phyloP scores from a whole-genome alignment of 164 flowering plant genomes.

The Malania oleifera region DNA sequence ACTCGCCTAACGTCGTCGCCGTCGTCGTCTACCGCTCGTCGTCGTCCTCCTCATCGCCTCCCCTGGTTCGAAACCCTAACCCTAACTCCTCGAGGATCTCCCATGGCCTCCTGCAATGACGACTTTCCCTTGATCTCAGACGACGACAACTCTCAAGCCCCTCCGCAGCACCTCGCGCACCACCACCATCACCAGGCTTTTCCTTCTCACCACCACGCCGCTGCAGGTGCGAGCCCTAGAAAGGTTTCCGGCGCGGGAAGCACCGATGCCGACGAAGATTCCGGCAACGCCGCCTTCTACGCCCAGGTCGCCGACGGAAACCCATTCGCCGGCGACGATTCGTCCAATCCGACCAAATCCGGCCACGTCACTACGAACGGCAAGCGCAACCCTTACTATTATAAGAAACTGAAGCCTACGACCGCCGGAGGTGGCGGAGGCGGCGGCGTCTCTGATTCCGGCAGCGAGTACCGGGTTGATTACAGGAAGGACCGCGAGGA shows the following conservation, averaged over 20 bases:
- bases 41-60: too few species aligned
- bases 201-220: too few species aligned
- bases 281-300: conserved; percentile 3
- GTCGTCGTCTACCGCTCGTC: too few species aligned
- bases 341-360: background rate
- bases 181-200: background rate
- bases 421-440: background rate
- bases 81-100: background rate
- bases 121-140: background rate
- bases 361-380: background rate
- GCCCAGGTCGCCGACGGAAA: background rate
- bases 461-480: conserved; percentile 14
- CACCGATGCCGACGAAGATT: conserved; percentile 1
- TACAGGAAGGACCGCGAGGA: conserved; percentile 43
- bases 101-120: conserved; percentile 1
- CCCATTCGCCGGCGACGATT: background rate
- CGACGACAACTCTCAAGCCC: background rate
- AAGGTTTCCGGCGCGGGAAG: background rate
- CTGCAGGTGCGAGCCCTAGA: too few species aligned
- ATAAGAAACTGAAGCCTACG: background rate
- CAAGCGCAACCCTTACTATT: conserved; percentile 1
- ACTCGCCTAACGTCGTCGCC: background rate
- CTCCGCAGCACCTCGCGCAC: too few species aligned
- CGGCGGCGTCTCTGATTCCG: background rate
- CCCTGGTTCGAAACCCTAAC: conserved; percentile 5